A percentile compares a stretch with the other conserved stretches of the same genome.
Evolutionary conservation across 2,329 filamentous ascomycete genomes (phyloP).

Genomic region (Rugonectria rugulosa): DNA sequence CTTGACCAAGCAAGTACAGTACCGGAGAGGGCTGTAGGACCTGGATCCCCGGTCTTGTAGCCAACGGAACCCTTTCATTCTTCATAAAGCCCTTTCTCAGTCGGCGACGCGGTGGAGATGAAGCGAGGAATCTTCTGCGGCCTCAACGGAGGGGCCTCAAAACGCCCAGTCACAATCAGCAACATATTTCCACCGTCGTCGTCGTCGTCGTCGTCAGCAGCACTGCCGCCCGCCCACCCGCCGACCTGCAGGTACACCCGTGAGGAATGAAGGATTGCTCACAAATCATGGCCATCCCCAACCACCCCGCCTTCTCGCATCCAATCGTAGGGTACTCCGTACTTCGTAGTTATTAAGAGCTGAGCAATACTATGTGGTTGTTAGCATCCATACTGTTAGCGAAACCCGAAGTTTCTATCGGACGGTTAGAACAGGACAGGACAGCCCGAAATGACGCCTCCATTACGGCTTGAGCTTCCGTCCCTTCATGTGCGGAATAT

Average conservation of each 20-base stretch:
- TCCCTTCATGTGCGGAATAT: not conserved
- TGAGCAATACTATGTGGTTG: no score
- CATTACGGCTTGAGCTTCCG: not conserved
- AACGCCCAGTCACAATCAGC: not conserved
- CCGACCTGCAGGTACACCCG: conserved; percentile 21
- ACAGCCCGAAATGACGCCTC: not conserved
- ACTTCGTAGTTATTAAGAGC: no score
- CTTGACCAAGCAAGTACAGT: no score
- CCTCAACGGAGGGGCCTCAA: not conserved
- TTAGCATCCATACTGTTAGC: no score
- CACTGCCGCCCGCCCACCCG: conserved; percentile 10
- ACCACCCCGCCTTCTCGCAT: not conserved
- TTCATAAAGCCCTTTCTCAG: not conserved
- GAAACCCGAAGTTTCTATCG: not conserved
- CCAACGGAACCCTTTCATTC: not conserved
- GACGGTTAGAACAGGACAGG: not conserved
- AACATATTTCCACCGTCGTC: no score
- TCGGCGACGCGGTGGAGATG: not conserved
- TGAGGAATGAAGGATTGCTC: not conserved
- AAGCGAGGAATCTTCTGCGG: not conserved
- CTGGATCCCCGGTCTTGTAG: conserved; percentile 31
- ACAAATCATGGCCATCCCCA: not conserved
- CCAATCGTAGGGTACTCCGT: conserved; percentile 14
- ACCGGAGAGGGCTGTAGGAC: conserved; percentile 23
- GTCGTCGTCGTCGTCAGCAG: conserved; percentile 21